Percentiles rank a stretch among this genome's conserved stretches.
phyloP scores from a whole-genome alignment of 2,329 filamentous ascomycete genomes.

The Atkinsonella texensis region DNA sequence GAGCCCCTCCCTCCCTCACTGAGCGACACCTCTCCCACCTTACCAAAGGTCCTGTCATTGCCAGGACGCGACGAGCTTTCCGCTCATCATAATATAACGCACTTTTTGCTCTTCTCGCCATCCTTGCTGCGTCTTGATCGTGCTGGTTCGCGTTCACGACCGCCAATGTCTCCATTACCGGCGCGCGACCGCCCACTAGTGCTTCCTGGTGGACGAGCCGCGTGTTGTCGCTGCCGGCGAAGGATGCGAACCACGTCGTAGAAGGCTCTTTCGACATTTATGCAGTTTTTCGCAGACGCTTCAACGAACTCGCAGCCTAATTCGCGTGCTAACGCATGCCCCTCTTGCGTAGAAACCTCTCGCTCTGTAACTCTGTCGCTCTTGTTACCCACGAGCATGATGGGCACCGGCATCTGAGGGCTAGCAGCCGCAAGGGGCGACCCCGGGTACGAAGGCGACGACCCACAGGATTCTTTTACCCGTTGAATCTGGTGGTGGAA shows the following conservation, averaged over 20 bases:
- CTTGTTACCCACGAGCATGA: conserved; percentile 99
- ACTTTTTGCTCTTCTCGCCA: conserved; percentile 25
- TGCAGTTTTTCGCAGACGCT: conserved; percentile 93
- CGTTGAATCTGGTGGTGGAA: conserved; percentile 96
- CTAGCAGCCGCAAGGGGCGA: conserved; percentile 53
- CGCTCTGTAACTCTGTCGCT: conserved; percentile 92
- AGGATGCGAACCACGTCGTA: conserved; percentile 93
- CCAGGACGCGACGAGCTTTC: background rate
- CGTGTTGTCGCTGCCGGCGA: conserved; percentile 63
- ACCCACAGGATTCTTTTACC: conserved; percentile 81
- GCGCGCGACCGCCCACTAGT: conserved; percentile 26
- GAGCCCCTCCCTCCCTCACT: background rate
- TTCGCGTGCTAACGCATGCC: conserved; percentile 79
- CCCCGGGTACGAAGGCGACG: conserved; percentile 65
- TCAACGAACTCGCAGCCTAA: conserved; percentile 95
- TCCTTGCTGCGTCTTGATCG: conserved; percentile 23
- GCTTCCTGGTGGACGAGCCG: conserved; percentile 26
- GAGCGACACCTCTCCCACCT: background rate
- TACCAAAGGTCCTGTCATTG: background rate
- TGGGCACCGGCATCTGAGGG: conserved; percentile 62
- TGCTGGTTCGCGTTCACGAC: conserved; percentile 19
- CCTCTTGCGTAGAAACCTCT: conserved; percentile 94
- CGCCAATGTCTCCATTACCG: conserved; percentile 23
- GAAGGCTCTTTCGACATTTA: conserved; percentile 97
- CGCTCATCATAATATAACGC: conserved; percentile 30